Conservation (phyloP, 179 eudicot genomes). For the Vitellaria paradoxa region DNA sequence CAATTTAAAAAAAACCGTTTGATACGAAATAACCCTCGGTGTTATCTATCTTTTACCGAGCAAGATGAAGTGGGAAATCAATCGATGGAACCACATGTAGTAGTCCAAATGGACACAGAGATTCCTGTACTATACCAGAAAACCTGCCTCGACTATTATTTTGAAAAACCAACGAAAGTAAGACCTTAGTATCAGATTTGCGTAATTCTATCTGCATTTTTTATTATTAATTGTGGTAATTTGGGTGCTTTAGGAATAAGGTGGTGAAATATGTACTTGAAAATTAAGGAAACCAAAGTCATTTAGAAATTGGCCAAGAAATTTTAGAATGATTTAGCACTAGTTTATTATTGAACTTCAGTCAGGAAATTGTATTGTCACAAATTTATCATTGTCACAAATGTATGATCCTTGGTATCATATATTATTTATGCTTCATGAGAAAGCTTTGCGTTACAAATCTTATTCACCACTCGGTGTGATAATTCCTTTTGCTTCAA, state of each 20-base stretch:
- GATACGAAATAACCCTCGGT: constrained; percentile 27
- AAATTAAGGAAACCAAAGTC: neutral
- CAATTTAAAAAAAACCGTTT: constrained; percentile 29
- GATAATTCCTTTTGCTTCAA: neutral
- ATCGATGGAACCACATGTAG: constrained; percentile 31
- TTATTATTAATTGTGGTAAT: neutral
- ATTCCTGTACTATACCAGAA: constrained; percentile 46
- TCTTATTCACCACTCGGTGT: neutral
- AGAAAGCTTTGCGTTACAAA: neutral
- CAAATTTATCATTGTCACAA: too few species aligned
- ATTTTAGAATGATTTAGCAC: neutral
- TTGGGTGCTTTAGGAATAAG: constrained; percentile 2
- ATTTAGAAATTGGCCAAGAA: neutral
- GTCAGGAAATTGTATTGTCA: neutral
- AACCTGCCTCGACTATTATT: constrained; percentile 45
- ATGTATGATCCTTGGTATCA: neutral
- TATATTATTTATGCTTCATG: neutral
- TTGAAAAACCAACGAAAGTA: constrained; percentile 46
- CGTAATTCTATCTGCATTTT: neutral
- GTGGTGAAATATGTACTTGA: neutral
- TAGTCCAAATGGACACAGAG: constrained; percentile 67
- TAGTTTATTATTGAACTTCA: neutral
- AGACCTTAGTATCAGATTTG: constrained; percentile 11
- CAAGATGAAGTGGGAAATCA: constrained; percentile 21
- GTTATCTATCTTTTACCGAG: constrained; percentile 37